phyloP scores from a whole-genome alignment of 176 grass and related monocot genomes.

The Oryza meyeriana region DNA sequence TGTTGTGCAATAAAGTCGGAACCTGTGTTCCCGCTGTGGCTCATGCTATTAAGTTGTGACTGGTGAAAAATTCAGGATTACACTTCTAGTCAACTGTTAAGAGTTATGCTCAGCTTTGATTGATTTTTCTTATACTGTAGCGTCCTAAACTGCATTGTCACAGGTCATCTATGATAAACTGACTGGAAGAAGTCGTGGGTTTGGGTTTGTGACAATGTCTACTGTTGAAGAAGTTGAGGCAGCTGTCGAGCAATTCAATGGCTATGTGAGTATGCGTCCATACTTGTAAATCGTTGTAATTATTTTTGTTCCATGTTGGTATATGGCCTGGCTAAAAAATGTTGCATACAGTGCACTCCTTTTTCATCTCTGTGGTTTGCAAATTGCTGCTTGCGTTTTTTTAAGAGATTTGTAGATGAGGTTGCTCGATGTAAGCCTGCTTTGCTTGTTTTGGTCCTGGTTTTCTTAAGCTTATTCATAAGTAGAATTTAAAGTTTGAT shows the following conservation, averaged over 20 bases:
- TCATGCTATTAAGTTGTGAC: neutral
- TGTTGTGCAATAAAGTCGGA: too few relatives aligned
- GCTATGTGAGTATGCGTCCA: constrained; percentile 57
- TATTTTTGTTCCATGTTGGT: neutral
- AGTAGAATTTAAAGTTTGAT: neutral
- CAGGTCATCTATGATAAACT: constrained; percentile 98
- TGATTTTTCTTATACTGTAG: neutral
- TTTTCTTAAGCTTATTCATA: neutral
- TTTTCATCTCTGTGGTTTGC: neutral
- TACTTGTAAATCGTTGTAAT: neutral
- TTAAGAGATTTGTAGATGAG: neutral
- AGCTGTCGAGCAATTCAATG: constrained; percentile 76
- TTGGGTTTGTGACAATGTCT: constrained; percentile 81
- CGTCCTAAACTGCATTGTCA: neutral
- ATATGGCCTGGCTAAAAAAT: neutral
- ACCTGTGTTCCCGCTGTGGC: too few relatives aligned
- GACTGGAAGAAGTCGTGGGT: constrained; percentile 81
- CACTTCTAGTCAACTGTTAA: neutral
- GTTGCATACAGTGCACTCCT: neutral
- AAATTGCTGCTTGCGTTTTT: neutral
- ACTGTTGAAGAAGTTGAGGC: constrained; percentile 57
- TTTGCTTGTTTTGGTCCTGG: neutral
- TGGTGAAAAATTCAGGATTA: neutral
- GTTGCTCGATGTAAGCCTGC: neutral
- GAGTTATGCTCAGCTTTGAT: neutral